phyloP scores from a whole-genome alignment of 352 stramenopile genomes.

The Phytophthora melonis region DNA sequence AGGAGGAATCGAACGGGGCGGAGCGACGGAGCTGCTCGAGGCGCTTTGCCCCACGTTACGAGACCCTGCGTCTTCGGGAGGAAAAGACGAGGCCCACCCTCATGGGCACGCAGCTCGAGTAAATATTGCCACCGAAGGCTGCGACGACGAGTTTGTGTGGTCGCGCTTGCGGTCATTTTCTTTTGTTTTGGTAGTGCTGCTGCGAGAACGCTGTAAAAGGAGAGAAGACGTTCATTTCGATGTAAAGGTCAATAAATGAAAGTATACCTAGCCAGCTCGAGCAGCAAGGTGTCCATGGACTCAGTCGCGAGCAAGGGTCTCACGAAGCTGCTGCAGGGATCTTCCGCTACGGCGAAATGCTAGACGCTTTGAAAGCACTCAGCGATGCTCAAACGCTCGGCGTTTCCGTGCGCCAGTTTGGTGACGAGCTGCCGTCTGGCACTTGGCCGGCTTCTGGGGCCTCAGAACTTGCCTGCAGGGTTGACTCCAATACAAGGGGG shows the following conservation, averaged over 20 bases:
- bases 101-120: constrained; percentile 36
- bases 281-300: constrained; percentile 6
- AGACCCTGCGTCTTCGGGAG: constrained; percentile 16
- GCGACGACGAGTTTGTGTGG: constrained; percentile 15
- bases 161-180: constrained; percentile 33
- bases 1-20: not conserved
- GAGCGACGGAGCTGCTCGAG: constrained; percentile 21
- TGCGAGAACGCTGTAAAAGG: constrained; percentile 43
- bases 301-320: not conserved
- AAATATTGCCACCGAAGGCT: constrained; percentile 41
- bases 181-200: constrained; percentile 41
- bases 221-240: constrained; percentile 48
- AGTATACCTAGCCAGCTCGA: constrained; percentile 37
- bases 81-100: constrained; percentile 24
- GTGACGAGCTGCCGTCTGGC: not conserved
- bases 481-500: not conserved
- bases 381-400: constrained; percentile 14
- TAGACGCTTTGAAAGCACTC: constrained; percentile 22
- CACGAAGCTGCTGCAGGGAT: not conserved
- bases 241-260: constrained; percentile 56
- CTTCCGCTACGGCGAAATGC: constrained; percentile 22
- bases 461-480: too few species aligned
- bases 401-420: not conserved
- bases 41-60: constrained; percentile 13
- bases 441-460: too few species aligned